Evolutionary conservation across 495 filamentous ascomycete species (phyloP), one percentile per base, ranked within the genome.

Genomic region (Penicillium parvum): DNA sequence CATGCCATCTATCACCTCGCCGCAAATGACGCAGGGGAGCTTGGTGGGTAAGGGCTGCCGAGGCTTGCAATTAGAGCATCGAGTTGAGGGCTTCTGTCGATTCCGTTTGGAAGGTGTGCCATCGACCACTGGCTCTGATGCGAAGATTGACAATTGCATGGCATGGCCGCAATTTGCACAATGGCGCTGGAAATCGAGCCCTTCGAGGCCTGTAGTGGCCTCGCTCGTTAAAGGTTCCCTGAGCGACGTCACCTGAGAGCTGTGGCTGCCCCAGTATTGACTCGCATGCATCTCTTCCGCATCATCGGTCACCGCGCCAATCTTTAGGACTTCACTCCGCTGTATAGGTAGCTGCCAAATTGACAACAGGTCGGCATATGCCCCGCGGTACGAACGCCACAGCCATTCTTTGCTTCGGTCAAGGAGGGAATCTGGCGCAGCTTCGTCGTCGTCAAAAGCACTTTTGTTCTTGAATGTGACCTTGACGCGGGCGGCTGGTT

Each of bases 301-400:
- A 29, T 43, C 41, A 8, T 57, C 44, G 8, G 38, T 26, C 14
- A 49, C 41, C 1, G 56, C 52, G 9, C 68, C 68, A 60, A 90
- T 91, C 53, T 94, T 94, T 40, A 95, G 69, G 15, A 96, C 78
- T 63, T 96, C 88, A 5, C 88, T 77, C 12, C 84, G 75, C 21
- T 83, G 75, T 4, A 86, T 71, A 0, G 84, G 83, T 6, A 91
- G 71, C n/a, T 77, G 76, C 90, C 91, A 96, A 43, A 84, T 78
- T 32, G 78, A 82, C 2, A 96, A 73, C 50, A 94, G 74, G 47
- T 91, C 76, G 8, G 91, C 87, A 57, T 96, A 96, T 26, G 81
- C 73, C 38, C 78, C 75, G 12, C 90, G 80, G 62, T 94, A 96
- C 30, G 77, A 75, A 6, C 66, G 67, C 52, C 88, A 90, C 4